Base-by-base conservation (phyloP, 2,329 filamentous ascomycete genomes). In the Aureobasidium sp. region DNA sequence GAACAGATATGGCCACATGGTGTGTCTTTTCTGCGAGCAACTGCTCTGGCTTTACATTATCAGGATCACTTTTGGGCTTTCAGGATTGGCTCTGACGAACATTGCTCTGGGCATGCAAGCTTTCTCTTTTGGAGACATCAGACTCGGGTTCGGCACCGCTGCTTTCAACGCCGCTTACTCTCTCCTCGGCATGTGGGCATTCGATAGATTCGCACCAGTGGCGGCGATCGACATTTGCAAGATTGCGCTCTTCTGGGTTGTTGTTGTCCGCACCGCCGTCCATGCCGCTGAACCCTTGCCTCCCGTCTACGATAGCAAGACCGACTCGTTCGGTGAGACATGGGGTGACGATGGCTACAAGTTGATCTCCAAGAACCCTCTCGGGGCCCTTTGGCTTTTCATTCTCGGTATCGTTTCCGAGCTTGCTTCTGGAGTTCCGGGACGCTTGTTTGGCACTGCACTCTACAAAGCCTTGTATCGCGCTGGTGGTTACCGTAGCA, bases 1-100 rank as follows among this genome's bases (percentile, higher is more conserved):
- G 25, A 54, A 54, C 25, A 35, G 52, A 54, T 49, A 54, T 49
- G 52, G 39, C 4, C 52, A 54, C 35, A 54, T 54, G 52, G 41
- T 54, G 7, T 54, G 52, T 35, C 25, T 54, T 14, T 54, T 54
- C 35, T 54, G 34, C 19, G 52, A 54, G 29, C 41, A 54, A 24
- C 34, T 54, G 16, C 40, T 54, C 6, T 54, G 52, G 52, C 42
- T 54, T 1, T 48, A 40, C 35, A 54, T 49, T 11, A 49, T 49
- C 17, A 47, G 44, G 19, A 27, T 49, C 25, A 54, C 52, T 3
- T 54, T 54, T 17, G 52, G 52, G 10, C 17, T 54, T 5, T 40
- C 42, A 3, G 52, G 52, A 39, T 42, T 54, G 14, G 34, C 44
- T 27, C 27, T 54, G 24, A 34, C 44, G 2, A 54, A 48, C 10